A percentile compares a stretch with the other conserved stretches of the same genome.
Conservation (phyloP, 2,329 filamentous ascomycete species). For the Simplicillium sp. region DNA sequence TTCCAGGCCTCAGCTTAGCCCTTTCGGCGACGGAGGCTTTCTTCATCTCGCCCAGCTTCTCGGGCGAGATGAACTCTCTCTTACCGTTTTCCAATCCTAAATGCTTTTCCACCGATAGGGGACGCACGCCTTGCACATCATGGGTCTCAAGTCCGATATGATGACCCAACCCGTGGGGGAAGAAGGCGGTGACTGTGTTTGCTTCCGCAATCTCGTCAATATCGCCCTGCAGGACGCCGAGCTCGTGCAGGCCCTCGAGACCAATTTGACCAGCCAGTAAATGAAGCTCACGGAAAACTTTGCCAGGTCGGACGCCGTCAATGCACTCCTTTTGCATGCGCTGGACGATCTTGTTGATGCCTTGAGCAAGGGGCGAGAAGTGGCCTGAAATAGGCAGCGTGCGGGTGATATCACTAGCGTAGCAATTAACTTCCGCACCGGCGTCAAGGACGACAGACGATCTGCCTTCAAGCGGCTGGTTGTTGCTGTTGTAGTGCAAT, state of each 20-base stretch:
- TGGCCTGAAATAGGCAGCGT: constrained; percentile 68
- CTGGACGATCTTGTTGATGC: constrained; percentile 69
- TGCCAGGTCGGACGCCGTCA: constrained; percentile 55
- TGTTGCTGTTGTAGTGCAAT: constrained; percentile 78
- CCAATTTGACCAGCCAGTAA: constrained; percentile 64
- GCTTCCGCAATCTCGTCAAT: constrained; percentile 41
- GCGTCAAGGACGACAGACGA: constrained; percentile 80
- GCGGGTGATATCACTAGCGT: constrained; percentile 84
- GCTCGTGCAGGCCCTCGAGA: constrained; percentile 55
- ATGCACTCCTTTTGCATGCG: constrained; percentile 75
- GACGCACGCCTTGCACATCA: constrained; percentile 39
- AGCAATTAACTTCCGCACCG: constrained; percentile 74
- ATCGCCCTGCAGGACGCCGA: constrained; percentile 64
- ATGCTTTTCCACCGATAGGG: constrained; percentile 15
- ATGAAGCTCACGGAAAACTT: constrained; percentile 64
- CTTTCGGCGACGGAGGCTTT: constrained; percentile 20
- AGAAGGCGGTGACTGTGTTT: constrained; percentile 51
- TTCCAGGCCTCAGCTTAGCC: constrained; percentile 43
- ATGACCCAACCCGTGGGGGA: constrained; percentile 57
- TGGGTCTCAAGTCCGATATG: constrained; percentile 59
- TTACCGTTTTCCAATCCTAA: constrained; percentile 25
- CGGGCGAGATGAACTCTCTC: constrained; percentile 28
- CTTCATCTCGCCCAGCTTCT: constrained; percentile 20
- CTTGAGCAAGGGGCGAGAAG: constrained; percentile 59
- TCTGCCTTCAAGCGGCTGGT: constrained; percentile 58